Conservation (phyloP, 192 early-diverging fungal genomes). For the Kickxella alabastrina region DNA sequence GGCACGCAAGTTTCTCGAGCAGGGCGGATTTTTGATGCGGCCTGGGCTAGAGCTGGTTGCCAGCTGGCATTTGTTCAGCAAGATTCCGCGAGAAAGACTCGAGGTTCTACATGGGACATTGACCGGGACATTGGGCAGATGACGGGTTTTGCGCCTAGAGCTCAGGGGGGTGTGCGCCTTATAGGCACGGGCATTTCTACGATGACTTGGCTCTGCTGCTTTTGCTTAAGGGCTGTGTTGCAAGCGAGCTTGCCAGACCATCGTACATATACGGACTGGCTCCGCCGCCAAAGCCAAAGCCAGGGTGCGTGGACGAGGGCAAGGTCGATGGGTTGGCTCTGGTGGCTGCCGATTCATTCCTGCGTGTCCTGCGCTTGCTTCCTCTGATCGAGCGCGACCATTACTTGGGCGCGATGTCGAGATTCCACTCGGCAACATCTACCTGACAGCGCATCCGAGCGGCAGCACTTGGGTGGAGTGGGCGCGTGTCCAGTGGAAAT, state of each 20-base stretch:
- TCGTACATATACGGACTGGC: constrained; percentile 28
- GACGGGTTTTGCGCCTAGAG: constrained; percentile 22
- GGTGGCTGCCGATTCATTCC: constrained; percentile 19
- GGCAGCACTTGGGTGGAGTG: constrained; percentile 19
- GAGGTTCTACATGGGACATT: constrained; percentile 42
- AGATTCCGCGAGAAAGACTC: constrained; percentile 58
- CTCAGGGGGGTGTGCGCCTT: constrained; percentile 22
- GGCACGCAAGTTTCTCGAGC: constrained; percentile 64
- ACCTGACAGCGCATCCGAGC: constrained; percentile 41
- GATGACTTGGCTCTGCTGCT: constrained; percentile 76
- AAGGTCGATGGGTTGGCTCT: constrained; percentile 3
- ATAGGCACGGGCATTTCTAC: constrained; percentile 54
- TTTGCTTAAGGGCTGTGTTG: constrained; percentile 62
- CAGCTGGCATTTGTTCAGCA: constrained; percentile 67
- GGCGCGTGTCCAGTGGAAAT: constrained; percentile 54
- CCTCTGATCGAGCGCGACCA: constrained; percentile 61
- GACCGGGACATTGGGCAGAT: constrained; percentile 50
- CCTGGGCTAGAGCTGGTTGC: constrained; percentile 76
- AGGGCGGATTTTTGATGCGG: constrained; percentile 65
- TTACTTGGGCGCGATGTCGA: constrained; percentile 56
- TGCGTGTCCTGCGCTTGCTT: constrained; percentile 53
- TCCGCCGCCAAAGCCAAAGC: not conserved
- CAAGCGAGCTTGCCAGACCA: constrained; percentile 60
- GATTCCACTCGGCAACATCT: constrained; percentile 59
- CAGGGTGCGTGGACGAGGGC: not conserved